A percentile compares a stretch with the other conserved stretches of the same genome.
Conservation (phyloP, 2,329 filamentous ascomycete species). For the Neopestalotiopsis clavispora region DNA sequence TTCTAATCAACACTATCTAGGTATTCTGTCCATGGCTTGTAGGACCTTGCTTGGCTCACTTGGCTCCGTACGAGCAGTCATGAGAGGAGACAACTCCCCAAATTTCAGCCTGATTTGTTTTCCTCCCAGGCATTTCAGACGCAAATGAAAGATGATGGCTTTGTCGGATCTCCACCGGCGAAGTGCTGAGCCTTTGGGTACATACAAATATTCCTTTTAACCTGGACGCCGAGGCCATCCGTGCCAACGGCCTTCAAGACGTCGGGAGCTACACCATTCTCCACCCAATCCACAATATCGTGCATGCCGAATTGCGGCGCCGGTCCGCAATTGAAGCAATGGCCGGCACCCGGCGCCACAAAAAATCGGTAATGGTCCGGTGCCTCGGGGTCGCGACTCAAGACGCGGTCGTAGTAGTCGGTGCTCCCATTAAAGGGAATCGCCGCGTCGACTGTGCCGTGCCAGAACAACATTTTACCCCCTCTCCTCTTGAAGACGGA, state of each 20-base stretch:
- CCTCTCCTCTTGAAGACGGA: conserved; percentile 1
- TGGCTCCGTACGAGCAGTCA: too few species aligned
- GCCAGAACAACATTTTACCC: conserved; percentile 12
- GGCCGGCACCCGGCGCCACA: conserved; percentile 54
- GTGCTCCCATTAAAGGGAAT: conserved; percentile 37
- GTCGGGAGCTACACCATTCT: conserved; percentile 21
- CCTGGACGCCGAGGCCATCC: conserved; percentile 1
- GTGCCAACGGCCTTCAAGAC: not conserved
- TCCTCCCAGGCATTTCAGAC: not conserved
- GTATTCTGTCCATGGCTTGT: too few species aligned
- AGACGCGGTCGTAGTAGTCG: conserved; percentile 38
- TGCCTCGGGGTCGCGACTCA: conserved; percentile 31
- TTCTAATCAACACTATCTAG: too few species aligned
- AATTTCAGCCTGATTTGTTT: too few species aligned
- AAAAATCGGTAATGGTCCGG: conserved; percentile 57
- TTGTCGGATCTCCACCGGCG: not conserved
- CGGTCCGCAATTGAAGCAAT: conserved; percentile 48
- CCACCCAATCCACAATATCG: conserved; percentile 29
- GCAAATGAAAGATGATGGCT: conserved; percentile 11
- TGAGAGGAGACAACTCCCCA: too few species aligned
- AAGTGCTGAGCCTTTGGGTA: conserved; percentile 15
- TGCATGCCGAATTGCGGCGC: conserved; percentile 36
- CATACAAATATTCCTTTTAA: conserved; percentile 11
- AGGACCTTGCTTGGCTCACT: too few species aligned
- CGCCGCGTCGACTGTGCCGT: not conserved